phyloP scores from a whole-genome alignment of 2,329 filamentous ascomycete genomes.

The Tolypocladium tropicale region DNA sequence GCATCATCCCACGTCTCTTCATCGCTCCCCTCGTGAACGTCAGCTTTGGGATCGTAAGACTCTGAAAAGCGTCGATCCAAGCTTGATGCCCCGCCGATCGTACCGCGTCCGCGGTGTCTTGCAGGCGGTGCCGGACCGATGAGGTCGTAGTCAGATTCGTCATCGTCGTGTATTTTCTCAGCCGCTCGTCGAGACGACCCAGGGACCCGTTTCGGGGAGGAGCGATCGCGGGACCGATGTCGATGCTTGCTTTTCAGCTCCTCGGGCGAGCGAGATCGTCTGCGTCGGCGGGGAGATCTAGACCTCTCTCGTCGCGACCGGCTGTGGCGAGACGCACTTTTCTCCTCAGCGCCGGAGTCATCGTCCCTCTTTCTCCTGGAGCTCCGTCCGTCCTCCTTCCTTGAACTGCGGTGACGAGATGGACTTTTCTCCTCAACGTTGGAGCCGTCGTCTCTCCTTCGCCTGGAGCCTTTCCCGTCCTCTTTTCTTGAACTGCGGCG shows the following conservation, averaged over 20 bases:
- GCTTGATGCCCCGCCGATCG: conserved; percentile 46
- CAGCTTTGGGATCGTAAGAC: conserved; percentile 46
- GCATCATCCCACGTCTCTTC: conserved; percentile 68
- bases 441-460: not conserved
- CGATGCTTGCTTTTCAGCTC: conserved; percentile 19
- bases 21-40: conserved; percentile 38
- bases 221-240: conserved; percentile 16
- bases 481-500: conserved; percentile 1
- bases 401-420: too few species aligned
- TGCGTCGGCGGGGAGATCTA: conserved; percentile 14
- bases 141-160: conserved; percentile 64
- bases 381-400: conserved; percentile 7
- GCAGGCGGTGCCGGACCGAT: conserved; percentile 62
- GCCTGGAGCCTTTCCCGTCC: conserved; percentile 7
- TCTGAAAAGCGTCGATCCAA: conserved; percentile 76
- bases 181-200: not conserved
- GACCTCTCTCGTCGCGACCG: not conserved
- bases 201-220: not conserved
- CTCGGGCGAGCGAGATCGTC: conserved; percentile 21
- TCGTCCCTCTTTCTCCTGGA: conserved; percentile 1
- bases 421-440: not conserved
- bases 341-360: not conserved
- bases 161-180: conserved; percentile 9
- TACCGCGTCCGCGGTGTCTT: conserved; percentile 56
- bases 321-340: not conserved